These are phyloP conservation scores for Nidula microcarpa DNA, from an alignment of 768 basidiomycete genomes.

Conservation along the genomic window DNA sequence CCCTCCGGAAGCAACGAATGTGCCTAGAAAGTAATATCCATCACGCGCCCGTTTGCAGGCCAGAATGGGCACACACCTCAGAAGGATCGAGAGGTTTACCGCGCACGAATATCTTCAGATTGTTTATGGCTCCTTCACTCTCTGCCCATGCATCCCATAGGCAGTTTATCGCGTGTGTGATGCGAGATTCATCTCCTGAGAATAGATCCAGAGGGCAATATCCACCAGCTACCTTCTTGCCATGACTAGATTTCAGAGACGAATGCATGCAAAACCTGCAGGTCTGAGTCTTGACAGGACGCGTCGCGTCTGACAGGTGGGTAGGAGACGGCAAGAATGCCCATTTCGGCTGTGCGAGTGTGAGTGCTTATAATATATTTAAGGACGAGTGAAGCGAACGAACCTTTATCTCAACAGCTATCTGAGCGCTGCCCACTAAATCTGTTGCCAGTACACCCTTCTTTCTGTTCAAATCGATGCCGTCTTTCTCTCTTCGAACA, in stretches of 20 bases:
- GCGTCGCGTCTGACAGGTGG: constrained; percentile 60
- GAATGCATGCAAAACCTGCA: constrained; percentile 94
- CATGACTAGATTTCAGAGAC: constrained; percentile 41
- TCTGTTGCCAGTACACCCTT: constrained; percentile 79
- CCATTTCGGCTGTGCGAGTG: constrained; percentile 83
- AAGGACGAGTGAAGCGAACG: constrained; percentile 5
- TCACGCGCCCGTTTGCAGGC: no score
- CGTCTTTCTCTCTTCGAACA: constrained; percentile 50
- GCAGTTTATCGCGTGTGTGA: constrained; percentile 57
- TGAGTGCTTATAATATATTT: constrained; percentile 1
- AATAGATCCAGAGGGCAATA: constrained; percentile 94
- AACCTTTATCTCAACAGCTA: constrained; percentile 93
- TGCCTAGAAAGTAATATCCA: constrained; percentile 12
- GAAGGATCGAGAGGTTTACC: constrained; percentile 58
- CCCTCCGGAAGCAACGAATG: constrained; percentile 21
- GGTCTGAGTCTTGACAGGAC: constrained; percentile 57
- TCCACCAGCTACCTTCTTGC: constrained; percentile 30
- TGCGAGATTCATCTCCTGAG: constrained; percentile 61
- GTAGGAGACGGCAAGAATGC: constrained; percentile 73
- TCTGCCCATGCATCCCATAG: constrained; percentile 74
- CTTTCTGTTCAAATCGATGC: constrained; percentile 49
- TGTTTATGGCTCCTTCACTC: constrained; percentile 70
- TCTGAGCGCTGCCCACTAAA: constrained; percentile 59
- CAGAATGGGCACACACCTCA: constrained; percentile 38
- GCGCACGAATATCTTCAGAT: constrained; percentile 73